These are phyloP conservation scores for Scenedesmus sp. DNA, from an alignment of 163 green algal species.

Conservation along the genomic window DNA sequence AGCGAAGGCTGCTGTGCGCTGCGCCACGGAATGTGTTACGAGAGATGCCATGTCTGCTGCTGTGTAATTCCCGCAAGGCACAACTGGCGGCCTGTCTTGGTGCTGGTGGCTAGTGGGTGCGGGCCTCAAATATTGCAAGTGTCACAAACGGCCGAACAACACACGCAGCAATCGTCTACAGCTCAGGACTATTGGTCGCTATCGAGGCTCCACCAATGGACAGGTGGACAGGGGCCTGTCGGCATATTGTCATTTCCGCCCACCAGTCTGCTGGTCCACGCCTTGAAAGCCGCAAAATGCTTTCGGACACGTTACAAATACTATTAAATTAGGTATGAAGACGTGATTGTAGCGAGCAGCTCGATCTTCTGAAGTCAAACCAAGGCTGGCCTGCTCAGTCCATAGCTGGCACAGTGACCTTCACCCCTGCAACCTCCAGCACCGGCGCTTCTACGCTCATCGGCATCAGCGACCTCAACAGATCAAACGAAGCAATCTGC, in stretches of 20 bases:
- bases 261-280: slow-evolving; percentile 2
- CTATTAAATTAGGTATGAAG: not conserved
- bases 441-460: not conserved
- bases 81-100: slow-evolving; percentile 3
- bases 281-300: not conserved
- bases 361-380: not conserved
- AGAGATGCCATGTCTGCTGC: not conserved
- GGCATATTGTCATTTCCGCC: slow-evolving; percentile 16
- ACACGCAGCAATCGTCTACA: not conserved
- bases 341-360: not conserved
- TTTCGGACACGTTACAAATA: not conserved
- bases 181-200: not conserved
- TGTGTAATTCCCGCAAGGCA: not conserved
- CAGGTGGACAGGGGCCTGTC: not conserved
- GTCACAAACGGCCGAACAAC: not conserved
- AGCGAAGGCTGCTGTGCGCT: slow-evolving; percentile 6
- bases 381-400: slow-evolving; percentile 17
- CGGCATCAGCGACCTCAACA: slow-evolving; percentile 28
- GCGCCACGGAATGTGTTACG: not conserved
- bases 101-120: slow-evolving; percentile 12
- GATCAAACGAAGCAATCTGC: slow-evolving; percentile 45
- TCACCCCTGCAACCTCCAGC: slow-evolving; percentile 42
- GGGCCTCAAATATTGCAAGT: not conserved
- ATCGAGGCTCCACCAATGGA: not conserved
- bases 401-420: slow-evolving; percentile 16